These are phyloP conservation scores for Spizellomyces sp. DNA, from an alignment of 192 early-diverging fungal genomes.

Conservation along the genomic window DNA sequence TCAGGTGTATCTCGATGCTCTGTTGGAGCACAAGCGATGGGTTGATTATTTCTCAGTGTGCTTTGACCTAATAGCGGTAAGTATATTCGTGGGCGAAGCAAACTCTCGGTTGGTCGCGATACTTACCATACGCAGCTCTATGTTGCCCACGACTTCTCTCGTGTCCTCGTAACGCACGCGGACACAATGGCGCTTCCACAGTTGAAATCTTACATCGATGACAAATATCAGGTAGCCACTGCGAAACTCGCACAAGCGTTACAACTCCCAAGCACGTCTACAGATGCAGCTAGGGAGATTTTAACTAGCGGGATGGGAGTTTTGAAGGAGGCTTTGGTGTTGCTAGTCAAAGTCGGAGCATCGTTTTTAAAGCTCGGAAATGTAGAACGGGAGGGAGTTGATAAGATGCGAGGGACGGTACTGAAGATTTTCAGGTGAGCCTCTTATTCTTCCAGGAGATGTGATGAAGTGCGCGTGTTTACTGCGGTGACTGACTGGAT, in stretches of 20 bases:
- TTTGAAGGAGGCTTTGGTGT: slow-evolving; percentile 31
- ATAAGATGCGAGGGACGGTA: slow-evolving; percentile 36
- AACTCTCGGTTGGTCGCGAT: too few relatives aligned
- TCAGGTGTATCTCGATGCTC: slow-evolving; percentile 44
- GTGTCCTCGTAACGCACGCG: slow-evolving; percentile 33
- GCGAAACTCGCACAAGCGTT: slow-evolving; percentile 29
- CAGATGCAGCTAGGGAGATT: neutral
- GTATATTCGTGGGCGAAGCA: neutral
- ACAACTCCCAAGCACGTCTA: neutral
- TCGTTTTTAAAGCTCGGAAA: slow-evolving; percentile 34
- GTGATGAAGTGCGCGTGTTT: neutral
- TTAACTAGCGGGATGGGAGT: slow-evolving; percentile 24
- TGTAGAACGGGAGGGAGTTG: slow-evolving; percentile 35
- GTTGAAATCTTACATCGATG: slow-evolving; percentile 36
- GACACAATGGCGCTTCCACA: slow-evolving; percentile 26
- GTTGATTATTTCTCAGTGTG: slow-evolving; percentile 45
- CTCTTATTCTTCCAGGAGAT: neutral
- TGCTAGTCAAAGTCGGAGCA: slow-evolving; percentile 39
- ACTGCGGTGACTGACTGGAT: neutral
- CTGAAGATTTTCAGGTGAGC: slow-evolving; percentile 26
- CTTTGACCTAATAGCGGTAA: slow-evolving; percentile 45
- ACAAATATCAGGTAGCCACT: slow-evolving; percentile 21
- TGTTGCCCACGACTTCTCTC: slow-evolving; percentile 34
- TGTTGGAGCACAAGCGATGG: slow-evolving; percentile 45
- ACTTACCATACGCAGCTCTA: slow-evolving; percentile 7